Conservation (phyloP, 108 stramenopile species). For the Cyclotella baltica region DNA sequence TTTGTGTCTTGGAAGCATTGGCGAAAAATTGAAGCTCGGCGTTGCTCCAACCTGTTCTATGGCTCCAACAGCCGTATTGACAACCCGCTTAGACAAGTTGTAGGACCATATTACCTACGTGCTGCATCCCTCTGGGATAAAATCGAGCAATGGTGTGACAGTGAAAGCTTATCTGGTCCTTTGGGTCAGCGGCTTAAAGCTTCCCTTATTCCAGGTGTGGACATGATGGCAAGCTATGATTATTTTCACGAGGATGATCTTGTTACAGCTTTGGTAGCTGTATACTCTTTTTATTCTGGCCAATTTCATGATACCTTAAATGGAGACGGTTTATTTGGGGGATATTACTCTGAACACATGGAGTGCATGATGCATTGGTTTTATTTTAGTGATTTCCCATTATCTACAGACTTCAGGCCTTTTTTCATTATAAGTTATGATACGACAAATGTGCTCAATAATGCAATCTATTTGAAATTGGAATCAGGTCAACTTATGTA, state of each 20-base stretch:
- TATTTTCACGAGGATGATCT: neutral
- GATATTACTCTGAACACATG: conserved; percentile 53
- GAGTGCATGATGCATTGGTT: conserved; percentile 23
- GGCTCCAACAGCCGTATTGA: neutral
- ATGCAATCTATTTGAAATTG: conserved; percentile 10
- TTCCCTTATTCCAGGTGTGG: conserved; percentile 16
- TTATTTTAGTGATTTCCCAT: neutral
- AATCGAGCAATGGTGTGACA: conserved; percentile 54
- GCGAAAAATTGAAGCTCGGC: conserved; percentile 33
- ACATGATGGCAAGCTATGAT: neutral
- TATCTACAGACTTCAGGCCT: neutral
- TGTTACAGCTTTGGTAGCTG: conserved; percentile 31
- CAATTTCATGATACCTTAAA: conserved; percentile 1
- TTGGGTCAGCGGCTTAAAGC: conserved; percentile 12
- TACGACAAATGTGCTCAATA: neutral
- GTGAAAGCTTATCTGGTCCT: conserved; percentile 3
- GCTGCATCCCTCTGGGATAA: conserved; percentile 57
- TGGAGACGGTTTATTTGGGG: conserved; percentile 58
- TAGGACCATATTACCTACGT: conserved; percentile 56
- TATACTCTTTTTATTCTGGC: conserved; percentile 44
- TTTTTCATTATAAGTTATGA: conserved; percentile 8
- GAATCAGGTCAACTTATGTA: conserved; percentile 1
- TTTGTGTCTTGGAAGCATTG: conserved; percentile 54
- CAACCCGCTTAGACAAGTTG: neutral
- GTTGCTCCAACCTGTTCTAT: neutral